Conservation (phyloP, 2,329 filamentous ascomycete species). For the Neonectria neomacrospora region DNA sequence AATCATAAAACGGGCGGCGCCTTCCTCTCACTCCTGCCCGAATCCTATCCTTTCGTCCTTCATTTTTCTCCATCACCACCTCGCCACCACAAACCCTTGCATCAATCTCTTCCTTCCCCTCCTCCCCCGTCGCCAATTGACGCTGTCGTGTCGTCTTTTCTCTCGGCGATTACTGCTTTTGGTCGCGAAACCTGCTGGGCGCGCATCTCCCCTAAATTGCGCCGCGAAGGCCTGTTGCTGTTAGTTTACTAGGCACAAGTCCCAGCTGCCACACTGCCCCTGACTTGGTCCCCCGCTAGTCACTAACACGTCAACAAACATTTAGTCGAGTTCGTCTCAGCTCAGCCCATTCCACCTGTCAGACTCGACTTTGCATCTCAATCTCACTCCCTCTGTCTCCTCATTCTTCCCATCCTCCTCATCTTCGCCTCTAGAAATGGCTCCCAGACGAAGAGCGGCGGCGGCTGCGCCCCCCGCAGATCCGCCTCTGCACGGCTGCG, state of each 20-base stretch:
- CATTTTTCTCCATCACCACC: conserved; percentile 3
- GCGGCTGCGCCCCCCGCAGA: conserved; percentile 37
- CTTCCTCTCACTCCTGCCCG: conserved; percentile 11
- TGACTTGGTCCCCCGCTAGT: conserved; percentile 24
- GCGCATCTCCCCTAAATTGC: conserved; percentile 9
- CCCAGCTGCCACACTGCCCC: conserved; percentile 32
- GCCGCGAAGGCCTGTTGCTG: conserved; percentile 18
- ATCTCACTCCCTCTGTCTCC: background rate
- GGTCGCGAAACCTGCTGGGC: conserved; percentile 29
- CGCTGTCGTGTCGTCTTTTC: conserved; percentile 22
- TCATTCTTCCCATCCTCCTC: background rate
- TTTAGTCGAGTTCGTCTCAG: conserved; percentile 5
- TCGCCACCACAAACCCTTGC: background rate
- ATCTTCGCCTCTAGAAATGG: conserved; percentile 30
- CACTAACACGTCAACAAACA: conserved; percentile 28
- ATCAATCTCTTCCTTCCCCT: conserved; percentile 9
- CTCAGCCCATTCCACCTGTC: conserved; percentile 12
- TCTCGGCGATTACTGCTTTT: conserved; percentile 42
- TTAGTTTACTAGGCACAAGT: conserved; percentile 24
- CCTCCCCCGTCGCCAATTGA: conserved; percentile 22
- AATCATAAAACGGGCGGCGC: conserved; percentile 20
- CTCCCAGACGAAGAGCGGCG: conserved; percentile 37
- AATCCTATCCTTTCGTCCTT: conserved; percentile 12
- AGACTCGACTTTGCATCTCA: conserved; percentile 1
- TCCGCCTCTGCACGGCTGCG: conserved; percentile 58